Evolutionary conservation across 306 rosid species (phyloP), one percentile per base, ranked within the genome.

Genomic region (Aeschynomene evenia): DNA sequence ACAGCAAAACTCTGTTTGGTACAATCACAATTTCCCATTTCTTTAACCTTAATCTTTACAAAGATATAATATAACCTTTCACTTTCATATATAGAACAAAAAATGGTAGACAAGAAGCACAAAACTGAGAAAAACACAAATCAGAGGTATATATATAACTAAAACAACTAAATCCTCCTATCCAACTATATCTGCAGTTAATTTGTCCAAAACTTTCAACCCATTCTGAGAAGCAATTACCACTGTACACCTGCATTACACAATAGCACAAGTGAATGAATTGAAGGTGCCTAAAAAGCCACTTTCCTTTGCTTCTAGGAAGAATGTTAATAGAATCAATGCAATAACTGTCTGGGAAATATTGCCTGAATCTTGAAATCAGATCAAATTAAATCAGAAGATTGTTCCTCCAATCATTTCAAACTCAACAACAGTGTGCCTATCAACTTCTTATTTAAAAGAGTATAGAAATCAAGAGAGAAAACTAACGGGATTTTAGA

Each of bases 401-500:
- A 52, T 19, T 46, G 53, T 73, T 37, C 63, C 37, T 39, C 37
- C 48, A 37, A 61, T 51, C 37, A 23, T 51, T 52, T 52, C 65
- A 26, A 64, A 57, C n/a, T 4, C 39, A 65, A 46, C 11, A 24
- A 59, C 31, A 71, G 33, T 42, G 46, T 50, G 20, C 52, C 1
- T 53, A 29, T 60, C 61, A 51, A 26, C 66, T 28, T 37, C 31
- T 20, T 45, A 45, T 61, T 6, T 16, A 22, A 55, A 76, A 77
- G 68, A 59, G 51, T 54, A 23, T 39, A 46, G 22, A 28, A 52
- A 49, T 73, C 45, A 48, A 59, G 54, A 76, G 37, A 76, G 71
- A 66, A 70, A 71, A 85, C 95, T 89, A 66, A 92, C 98, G 91
- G 91, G 72, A 81, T 74, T 82, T 92, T 87, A 33, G 91, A 82